phyloP scores from a whole-genome alignment of 495 filamentous ascomycete species.

The Lasiosphaeria miniovina region DNA sequence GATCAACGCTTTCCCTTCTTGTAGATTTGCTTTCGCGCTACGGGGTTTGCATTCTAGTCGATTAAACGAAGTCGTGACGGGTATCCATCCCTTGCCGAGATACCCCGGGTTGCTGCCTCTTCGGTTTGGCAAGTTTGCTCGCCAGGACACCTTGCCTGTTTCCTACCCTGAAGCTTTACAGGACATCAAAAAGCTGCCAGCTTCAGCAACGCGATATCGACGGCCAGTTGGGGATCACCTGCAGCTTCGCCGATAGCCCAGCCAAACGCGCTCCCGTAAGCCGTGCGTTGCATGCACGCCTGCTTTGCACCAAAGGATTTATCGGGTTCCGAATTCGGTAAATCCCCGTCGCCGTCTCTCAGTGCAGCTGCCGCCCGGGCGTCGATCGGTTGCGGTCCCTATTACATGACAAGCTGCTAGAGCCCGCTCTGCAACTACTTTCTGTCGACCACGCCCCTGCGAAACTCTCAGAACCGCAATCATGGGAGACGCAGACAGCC shows the following conservation, averaged over 20 bases:
- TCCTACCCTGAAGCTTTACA: background rate
- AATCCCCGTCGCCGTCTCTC: constrained; percentile 6
- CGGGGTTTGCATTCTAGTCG: constrained; percentile 7
- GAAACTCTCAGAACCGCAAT: constrained; percentile 22
- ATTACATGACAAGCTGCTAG: constrained; percentile 9
- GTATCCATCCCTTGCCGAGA: constrained; percentile 26
- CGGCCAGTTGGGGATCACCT: constrained; percentile 4
- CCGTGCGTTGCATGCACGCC: background rate
- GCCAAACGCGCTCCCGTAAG: constrained; percentile 5
- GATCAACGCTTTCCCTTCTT: background rate
- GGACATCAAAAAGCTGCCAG: background rate
- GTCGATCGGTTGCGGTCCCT: background rate
- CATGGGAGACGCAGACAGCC: constrained; percentile 51
- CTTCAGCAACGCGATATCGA: constrained; percentile 3
- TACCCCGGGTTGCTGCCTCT: constrained; percentile 11
- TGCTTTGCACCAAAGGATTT: background rate
- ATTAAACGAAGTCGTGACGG: background rate
- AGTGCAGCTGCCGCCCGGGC: background rate
- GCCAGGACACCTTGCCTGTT: too few relatives aligned
- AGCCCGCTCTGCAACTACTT: constrained; percentile 10
- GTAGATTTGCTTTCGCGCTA: constrained; percentile 8
- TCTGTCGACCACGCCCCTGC: background rate
- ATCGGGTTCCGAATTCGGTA: constrained; percentile 17
- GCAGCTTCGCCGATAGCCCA: background rate
- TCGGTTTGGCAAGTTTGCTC: background rate